Conservation (phyloP, 768 basidiomycete species). For the Phanerochaete carnosa region DNA sequence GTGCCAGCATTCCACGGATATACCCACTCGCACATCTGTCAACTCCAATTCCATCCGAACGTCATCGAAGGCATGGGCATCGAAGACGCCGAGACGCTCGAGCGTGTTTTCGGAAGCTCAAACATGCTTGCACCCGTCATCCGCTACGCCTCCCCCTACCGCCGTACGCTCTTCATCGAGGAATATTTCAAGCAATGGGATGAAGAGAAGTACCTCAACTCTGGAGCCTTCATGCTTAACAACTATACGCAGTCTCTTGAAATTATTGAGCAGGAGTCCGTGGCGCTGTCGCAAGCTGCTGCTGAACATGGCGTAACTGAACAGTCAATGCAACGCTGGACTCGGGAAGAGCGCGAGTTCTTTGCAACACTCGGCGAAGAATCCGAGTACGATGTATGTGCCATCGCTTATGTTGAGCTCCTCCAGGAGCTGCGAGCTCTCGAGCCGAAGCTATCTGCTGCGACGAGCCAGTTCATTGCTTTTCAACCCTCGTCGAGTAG, state of each 20-base stretch:
- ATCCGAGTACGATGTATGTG: slow-evolving; percentile 22
- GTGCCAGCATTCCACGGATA: slow-evolving; percentile 34
- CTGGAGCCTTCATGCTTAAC: slow-evolving; percentile 22
- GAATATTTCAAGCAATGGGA: slow-evolving; percentile 12
- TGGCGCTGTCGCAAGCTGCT: slow-evolving; percentile 9
- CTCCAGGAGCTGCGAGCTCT: slow-evolving; percentile 19
- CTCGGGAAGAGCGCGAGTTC: slow-evolving; percentile 24
- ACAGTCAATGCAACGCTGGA: slow-evolving; percentile 14
- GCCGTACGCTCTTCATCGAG: slow-evolving; percentile 7
- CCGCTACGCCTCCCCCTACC: slow-evolving; percentile 13
- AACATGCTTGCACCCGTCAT: slow-evolving; percentile 21
- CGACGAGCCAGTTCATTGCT: not conserved
- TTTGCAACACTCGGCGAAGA: slow-evolving; percentile 27
- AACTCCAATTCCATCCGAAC: slow-evolving; percentile 31
- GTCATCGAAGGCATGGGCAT: slow-evolving; percentile 27
- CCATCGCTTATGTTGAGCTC: slow-evolving; percentile 30
- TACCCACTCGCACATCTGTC: slow-evolving; percentile 32
- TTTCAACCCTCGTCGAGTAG: too few species aligned
- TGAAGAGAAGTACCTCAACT: slow-evolving; percentile 23
- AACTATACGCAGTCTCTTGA: slow-evolving; percentile 30
- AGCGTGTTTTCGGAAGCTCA: slow-evolving; percentile 30
- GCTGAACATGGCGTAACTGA: not conserved
- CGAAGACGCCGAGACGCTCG: slow-evolving; percentile 33
- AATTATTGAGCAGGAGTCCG: slow-evolving; percentile 18
- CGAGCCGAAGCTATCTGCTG: not conserved